These are phyloP conservation scores for Fonsecaea monophora DNA, from an alignment of 2,329 filamentous ascomycete species.

Conservation along the genomic window DNA sequence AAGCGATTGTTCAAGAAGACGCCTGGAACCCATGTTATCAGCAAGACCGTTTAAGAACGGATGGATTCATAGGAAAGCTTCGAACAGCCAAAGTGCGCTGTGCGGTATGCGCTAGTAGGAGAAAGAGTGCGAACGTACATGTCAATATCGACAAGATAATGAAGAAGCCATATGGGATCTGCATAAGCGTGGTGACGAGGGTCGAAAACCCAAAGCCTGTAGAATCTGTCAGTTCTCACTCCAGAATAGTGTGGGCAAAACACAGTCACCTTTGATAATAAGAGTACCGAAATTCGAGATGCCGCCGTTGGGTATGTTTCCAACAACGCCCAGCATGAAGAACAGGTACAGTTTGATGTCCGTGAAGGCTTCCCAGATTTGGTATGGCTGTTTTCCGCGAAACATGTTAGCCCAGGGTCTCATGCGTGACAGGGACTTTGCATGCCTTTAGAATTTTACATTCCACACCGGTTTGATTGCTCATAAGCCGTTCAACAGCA, in stretches of 20 bases:
- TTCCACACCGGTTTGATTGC: conserved; percentile 66
- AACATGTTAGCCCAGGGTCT: not conserved
- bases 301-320: conserved; percentile 63
- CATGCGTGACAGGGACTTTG: not conserved
- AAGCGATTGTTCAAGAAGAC: conserved; percentile 58
- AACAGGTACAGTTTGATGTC: conserved; percentile 68
- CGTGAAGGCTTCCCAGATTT: conserved; percentile 62
- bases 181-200: conserved; percentile 46
- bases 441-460: conserved; percentile 59
- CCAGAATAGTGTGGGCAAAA: not conserved
- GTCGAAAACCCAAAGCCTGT: conserved; percentile 49
- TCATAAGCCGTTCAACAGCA: conserved; percentile 61
- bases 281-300: conserved; percentile 66
- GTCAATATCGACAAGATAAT: conserved; percentile 59
- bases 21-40: not conserved
- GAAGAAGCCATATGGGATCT: conserved; percentile 52
- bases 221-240: not conserved
- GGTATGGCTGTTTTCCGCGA: conserved; percentile 47
- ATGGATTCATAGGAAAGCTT: not conserved
- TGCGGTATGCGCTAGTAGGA: not conserved
- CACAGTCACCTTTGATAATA: conserved; percentile 53
- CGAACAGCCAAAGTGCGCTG: not conserved
- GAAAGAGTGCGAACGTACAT: conserved; percentile 40
- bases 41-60: not conserved
- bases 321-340: conserved; percentile 58